Conservation (phyloP, 2,329 filamentous ascomycete species). For the Epichloe baconii region DNA sequence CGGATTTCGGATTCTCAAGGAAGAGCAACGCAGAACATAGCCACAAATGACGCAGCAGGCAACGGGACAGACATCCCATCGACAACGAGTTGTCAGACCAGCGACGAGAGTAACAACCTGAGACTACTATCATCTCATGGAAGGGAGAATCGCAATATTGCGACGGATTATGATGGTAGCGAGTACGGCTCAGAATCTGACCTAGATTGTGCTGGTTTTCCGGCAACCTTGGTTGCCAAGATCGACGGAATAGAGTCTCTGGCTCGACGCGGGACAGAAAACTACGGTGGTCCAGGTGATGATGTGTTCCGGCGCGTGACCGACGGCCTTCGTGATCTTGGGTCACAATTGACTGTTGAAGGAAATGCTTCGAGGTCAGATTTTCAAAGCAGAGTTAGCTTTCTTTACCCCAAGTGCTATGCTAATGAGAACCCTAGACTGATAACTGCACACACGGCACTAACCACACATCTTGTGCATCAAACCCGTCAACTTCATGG, state of each 20-base stretch:
- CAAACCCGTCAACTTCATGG: constrained; percentile 66
- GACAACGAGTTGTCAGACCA: constrained; percentile 21
- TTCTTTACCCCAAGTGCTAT: not conserved
- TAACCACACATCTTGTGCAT: constrained; percentile 61
- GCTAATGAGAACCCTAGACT: constrained; percentile 33
- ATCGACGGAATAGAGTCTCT: constrained; percentile 63
- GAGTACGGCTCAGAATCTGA: constrained; percentile 64
- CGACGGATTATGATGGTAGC: constrained; percentile 56
- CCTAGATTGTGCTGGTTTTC: constrained; percentile 54
- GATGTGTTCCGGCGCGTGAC: constrained; percentile 56
- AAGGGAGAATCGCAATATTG: constrained; percentile 36
- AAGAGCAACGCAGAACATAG: not conserved
- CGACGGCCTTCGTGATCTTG: constrained; percentile 56
- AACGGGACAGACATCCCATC: constrained; percentile 8
- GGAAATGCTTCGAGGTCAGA: constrained; percentile 55
- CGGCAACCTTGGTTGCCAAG: constrained; percentile 50
- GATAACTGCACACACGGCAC: constrained; percentile 61
- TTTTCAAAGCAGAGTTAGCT: not conserved
- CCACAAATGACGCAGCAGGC: not conserved
- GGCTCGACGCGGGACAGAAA: constrained; percentile 52
- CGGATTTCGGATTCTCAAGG: not conserved
- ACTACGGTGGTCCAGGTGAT: constrained; percentile 50
- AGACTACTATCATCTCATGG: constrained; percentile 30
- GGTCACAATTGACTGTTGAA: constrained; percentile 59
- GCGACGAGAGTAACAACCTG: constrained; percentile 24